These are phyloP conservation scores for Quercus lobata DNA, from an alignment of 331 rosid genomes.

Conservation along the genomic window DNA sequence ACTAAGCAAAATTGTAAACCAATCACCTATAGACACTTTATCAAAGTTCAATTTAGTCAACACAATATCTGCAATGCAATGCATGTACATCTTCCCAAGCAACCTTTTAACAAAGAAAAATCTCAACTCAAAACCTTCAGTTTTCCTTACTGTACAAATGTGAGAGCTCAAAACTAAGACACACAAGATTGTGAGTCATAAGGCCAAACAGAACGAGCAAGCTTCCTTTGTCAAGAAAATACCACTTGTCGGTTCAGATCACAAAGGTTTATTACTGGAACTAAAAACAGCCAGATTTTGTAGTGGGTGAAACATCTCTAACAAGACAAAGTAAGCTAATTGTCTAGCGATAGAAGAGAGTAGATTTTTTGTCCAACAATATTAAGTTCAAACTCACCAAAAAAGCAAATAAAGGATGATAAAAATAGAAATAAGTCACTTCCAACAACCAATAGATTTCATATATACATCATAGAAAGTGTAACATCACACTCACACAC, in stretches of 20 bases:
- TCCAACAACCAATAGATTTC: neutral
- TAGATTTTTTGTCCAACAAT: neutral
- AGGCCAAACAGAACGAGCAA: neutral
- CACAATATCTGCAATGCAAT: neutral
- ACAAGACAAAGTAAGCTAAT: neutral
- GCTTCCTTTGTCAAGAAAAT: neutral
- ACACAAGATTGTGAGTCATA: neutral
- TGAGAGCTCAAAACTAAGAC: neutral
- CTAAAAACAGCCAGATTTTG: neutral
- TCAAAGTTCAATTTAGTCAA: neutral
- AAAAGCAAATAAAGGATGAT: neutral
- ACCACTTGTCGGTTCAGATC: neutral
- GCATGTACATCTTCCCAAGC: neutral
- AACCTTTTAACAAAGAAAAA: neutral
- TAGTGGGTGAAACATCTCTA: neutral
- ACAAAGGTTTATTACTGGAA: neutral
- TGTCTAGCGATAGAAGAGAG: neutral
- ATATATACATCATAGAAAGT: neutral
- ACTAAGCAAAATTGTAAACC: neutral
- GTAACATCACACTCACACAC: neutral
- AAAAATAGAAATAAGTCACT: neutral
- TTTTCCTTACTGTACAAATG: neutral
- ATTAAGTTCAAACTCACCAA: neutral
- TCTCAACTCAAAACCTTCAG: neutral
- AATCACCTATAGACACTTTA: neutral